Evolutionary conservation across 495 filamentous ascomycete genomes (phyloP).

Genomic region (Clohesyomyces aquaticus): DNA sequence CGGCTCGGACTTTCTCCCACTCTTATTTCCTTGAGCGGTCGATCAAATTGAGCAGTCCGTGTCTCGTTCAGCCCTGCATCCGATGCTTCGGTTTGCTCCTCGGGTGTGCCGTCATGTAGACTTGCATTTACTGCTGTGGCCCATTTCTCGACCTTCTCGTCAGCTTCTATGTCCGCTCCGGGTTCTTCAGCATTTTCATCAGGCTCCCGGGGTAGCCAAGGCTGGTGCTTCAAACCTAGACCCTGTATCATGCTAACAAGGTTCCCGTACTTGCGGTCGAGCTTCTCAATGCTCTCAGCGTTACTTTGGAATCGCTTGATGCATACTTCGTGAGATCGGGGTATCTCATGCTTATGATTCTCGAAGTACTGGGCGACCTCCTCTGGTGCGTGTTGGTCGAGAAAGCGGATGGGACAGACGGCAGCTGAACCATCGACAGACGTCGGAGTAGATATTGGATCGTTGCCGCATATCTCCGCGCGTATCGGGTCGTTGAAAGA

Average conservation of each 20-base stretch:
- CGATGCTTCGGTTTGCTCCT: constrained; percentile 31
- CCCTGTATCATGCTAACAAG: constrained; percentile 89
- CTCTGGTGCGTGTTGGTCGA: constrained; percentile 87
- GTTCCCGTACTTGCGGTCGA: constrained; percentile 90
- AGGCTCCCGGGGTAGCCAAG: constrained; percentile 69
- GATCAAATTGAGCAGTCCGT: constrained; percentile 70
- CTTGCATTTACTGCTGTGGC: constrained; percentile 65
- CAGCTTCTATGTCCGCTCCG: constrained; percentile 51
- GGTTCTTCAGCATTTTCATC: constrained; percentile 53
- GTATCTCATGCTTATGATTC: constrained; percentile 89
- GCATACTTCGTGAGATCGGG: constrained; percentile 87
- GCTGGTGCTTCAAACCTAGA: constrained; percentile 78
- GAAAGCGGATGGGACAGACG: constrained; percentile 80
- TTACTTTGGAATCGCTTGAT: constrained; percentile 84
- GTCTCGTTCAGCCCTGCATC: constrained; percentile 47
- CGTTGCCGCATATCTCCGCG: constrained; percentile 60
- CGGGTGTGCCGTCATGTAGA: constrained; percentile 45
- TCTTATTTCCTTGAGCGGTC: constrained; percentile 77
- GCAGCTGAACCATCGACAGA: constrained; percentile 44
- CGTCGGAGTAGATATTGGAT: constrained; percentile 55
- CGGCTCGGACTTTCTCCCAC: constrained; percentile 87
- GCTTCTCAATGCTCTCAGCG: constrained; percentile 74
- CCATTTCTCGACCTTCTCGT: constrained; percentile 76
- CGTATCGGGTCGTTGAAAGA: constrained; percentile 61
- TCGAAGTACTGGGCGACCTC: constrained; percentile 89